Conservation (phyloP, 306 rosid species). For the Crataegus laevigata region DNA sequence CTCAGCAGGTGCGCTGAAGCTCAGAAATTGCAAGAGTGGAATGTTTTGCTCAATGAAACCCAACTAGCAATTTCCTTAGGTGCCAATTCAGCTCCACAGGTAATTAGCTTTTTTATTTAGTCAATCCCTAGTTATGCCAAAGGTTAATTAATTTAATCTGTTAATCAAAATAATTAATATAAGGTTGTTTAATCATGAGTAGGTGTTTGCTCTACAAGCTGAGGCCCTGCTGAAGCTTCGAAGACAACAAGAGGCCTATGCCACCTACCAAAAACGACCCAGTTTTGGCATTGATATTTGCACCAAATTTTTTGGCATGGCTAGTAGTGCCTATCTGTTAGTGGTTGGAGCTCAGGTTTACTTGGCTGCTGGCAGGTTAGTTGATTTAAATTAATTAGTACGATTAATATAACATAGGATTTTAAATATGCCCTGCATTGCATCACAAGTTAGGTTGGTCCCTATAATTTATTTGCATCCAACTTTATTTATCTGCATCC, state of each 20-base stretch:
- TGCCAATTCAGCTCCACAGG: slow-evolving; percentile 75
- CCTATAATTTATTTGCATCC: neutral
- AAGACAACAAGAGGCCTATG: slow-evolving; percentile 71
- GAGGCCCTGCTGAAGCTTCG: slow-evolving; percentile 73
- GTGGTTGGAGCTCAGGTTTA: slow-evolving; percentile 60
- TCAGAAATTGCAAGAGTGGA: slow-evolving; percentile 58
- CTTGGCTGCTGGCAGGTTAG: slow-evolving; percentile 85
- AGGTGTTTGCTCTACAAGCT: slow-evolving; percentile 77
- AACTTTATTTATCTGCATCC: neutral
- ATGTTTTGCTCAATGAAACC: slow-evolving; percentile 52
- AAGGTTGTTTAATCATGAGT: slow-evolving; percentile 7
- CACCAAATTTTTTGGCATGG: slow-evolving; percentile 49
- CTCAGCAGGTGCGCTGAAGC: slow-evolving; percentile 54
- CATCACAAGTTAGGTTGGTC: neutral
- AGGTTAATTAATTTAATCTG: neutral
- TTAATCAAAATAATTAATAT: neutral
- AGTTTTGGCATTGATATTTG: slow-evolving; percentile 43
- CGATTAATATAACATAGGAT: neutral
- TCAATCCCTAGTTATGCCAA: neutral
- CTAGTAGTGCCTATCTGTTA: slow-evolving; percentile 41
- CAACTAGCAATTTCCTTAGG: slow-evolving; percentile 58
- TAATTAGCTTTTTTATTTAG: slow-evolving; percentile 16
- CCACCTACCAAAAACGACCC: slow-evolving; percentile 49
- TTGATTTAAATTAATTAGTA: neutral
- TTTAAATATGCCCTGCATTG: neutral